Conservation (phyloP, 805 yeast genomes). For the Ogataea corticis region DNA sequence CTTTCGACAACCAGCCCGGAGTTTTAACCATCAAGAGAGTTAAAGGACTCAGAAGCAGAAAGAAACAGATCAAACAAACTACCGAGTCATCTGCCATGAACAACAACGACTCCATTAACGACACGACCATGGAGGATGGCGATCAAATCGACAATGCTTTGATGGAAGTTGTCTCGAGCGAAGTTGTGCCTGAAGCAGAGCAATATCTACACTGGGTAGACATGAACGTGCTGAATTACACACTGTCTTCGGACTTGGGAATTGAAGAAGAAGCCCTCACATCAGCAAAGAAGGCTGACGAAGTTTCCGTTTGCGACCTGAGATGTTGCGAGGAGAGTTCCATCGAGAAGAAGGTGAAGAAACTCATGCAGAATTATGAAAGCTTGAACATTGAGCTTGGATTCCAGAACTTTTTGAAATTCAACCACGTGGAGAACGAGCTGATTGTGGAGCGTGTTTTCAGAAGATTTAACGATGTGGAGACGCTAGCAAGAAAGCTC, state of each 20-base stretch:
- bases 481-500: slow-evolving; percentile 79
- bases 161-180: slow-evolving; percentile 40
- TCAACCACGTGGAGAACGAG: slow-evolving; percentile 27
- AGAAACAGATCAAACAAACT: slow-evolving; percentile 29
- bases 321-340: slow-evolving; percentile 23
- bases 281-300: slow-evolving; percentile 8
- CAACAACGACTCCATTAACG: slow-evolving; percentile 29
- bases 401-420: slow-evolving; percentile 33
- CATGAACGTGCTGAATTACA: slow-evolving; percentile 31
- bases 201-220: slow-evolving; percentile 50
- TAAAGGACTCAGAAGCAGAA: slow-evolving; percentile 65
- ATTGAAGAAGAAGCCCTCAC: slow-evolving; percentile 22
- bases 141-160: slow-evolving; percentile 37
- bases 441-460: slow-evolving; percentile 44
- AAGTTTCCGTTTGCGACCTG: slow-evolving; percentile 13
- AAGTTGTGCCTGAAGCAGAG: slow-evolving; percentile 38
- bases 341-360: slow-evolving; percentile 24
- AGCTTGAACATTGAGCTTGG: slow-evolving; percentile 32
- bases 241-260: slow-evolving; percentile 27
- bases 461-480: slow-evolving; percentile 85
- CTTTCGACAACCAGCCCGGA: slow-evolving; percentile 32
- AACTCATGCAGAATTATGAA: slow-evolving; percentile 18
- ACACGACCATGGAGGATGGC: slow-evolving; percentile 26
- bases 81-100: slow-evolving; percentile 13
- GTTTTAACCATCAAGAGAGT: slow-evolving; percentile 66